Evolutionary conservation across 176 grass and related monocot genomes (phyloP), one percentile per base, ranked within the genome.

Genomic region (Secale cereale): DNA sequence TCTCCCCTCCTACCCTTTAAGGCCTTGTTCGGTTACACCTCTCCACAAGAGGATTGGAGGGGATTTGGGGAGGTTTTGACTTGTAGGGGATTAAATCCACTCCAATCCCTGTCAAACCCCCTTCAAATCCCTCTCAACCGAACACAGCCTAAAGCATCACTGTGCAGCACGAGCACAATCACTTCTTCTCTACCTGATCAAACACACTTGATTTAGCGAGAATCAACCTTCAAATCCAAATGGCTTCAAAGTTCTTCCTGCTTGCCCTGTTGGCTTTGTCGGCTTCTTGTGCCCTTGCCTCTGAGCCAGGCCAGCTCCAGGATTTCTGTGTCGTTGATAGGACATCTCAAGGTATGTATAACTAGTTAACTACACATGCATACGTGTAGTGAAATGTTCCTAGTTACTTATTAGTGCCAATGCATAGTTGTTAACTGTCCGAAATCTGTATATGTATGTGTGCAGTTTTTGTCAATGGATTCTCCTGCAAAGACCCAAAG

Each of bases 281-380:
- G 6, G 39, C 15, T 17, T 73, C 39, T 45, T 23, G 26, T 17
- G 39, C 23, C 2, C 43, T 73, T 25, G 39, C 70, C 23, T 73
- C 70, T 7, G 70, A 73, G 39, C 70, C 70, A 8, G 7, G 70
- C 73, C 90, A 92, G 87, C 88, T 97, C 72, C 94, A 97, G 76
- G 94, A 94, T 60, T 52, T 97, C 65, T 97, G 94, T 32, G 92
- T 97, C 25, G 92, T 92, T 4, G 92, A 97, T 79, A 73, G 16
- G 70, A 73, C 8, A 14, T 73, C 70, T 0, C 70, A 73, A 73
- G 39, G 70, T 73, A 72, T 72, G 37, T 72, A n/a, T 2, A 70
- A 70, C n/a, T n/a, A n/a, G n/a, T n/a, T n/a, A n/a, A n/a, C 8
- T 10, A 17, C 5, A 32, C 16, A 65, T 6, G 14, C 62, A 65